Base-by-base conservation (phyloP, 805 yeast genomes). In the Kazachstania psychrophila region DNA sequence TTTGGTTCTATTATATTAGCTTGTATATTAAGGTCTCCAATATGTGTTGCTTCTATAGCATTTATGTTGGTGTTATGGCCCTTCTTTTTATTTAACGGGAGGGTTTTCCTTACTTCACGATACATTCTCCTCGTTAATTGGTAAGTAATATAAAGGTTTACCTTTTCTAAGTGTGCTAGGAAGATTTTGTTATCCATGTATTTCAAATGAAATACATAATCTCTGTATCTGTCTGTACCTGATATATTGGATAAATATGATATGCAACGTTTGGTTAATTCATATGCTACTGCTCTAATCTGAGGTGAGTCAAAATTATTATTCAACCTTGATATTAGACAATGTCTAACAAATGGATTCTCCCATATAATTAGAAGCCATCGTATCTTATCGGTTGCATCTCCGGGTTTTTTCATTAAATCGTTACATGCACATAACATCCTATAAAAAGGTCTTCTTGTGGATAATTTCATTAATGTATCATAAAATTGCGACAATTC, bases 71-170 rank as follows among this genome's bases (percentile, higher is more conserved):
- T 6, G 6, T 13, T 22, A 6, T 5, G 11, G 17, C 19, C 24
- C 19, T 25, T 25, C 13, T 16, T 33, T 15, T 20, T 30, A 13
- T 30, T 19, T 20, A 11, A 14, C 8, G 33, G 18, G 4, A 23
- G 8, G 9, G 26, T 22, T 15, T 24, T 37, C 9, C 38, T 42
- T 24, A 34, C 24, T 20, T 36, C 41, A 11, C 33, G 33, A 19
- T 34, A 30, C 12, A 69, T 64, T 37, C 73, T 65, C 40, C 75
- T 66, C 28, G 77, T 71, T 37, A 88, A 62, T 31, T 84, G 85
- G 51, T 82, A 85, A 0, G 94, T 80, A 25, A 87, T 70, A 58
- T 81, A 86, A 16, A 85, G 65, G 49, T 87, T 88, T 33, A 84
- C 48, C 23, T 81, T 61, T 27, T 85, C 85, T 0, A 86, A 70